Conservation (phyloP, 2,329 filamentous ascomycete species). For the Apiospora kogelbergensis region DNA sequence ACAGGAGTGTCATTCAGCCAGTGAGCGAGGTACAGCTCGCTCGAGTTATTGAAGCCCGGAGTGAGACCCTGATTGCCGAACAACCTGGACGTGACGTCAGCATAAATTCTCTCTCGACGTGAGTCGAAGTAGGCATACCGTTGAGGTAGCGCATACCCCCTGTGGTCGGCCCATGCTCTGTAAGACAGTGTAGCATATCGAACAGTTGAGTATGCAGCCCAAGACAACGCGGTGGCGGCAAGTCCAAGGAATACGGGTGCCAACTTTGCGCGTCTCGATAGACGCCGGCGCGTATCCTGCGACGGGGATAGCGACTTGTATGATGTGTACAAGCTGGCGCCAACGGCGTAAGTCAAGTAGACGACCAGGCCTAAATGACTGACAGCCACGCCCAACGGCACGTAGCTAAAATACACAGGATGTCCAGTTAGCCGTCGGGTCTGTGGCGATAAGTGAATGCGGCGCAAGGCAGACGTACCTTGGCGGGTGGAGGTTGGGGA, state of each 20-base stretch:
- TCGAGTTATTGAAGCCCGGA: slow-evolving; percentile 28
- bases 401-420: slow-evolving; percentile 25
- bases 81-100: slow-evolving; percentile 19
- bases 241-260: slow-evolving; percentile 34
- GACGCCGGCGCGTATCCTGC: slow-evolving; percentile 36
- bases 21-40: slow-evolving; percentile 39
- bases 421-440: not conserved
- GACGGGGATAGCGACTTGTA: slow-evolving; percentile 34
- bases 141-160: slow-evolving; percentile 30
- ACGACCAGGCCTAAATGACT: slow-evolving; percentile 28
- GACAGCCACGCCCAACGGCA: slow-evolving; percentile 29
- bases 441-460: not conserved
- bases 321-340: slow-evolving; percentile 34
- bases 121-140: slow-evolving; percentile 23
- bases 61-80: slow-evolving; percentile 28
- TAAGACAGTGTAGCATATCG: slow-evolving; percentile 36
- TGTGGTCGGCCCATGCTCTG: slow-evolving; percentile 38
- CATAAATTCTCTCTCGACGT: not conserved
- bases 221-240: slow-evolving; percentile 27
- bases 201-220: slow-evolving; percentile 30
- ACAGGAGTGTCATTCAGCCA: slow-evolving; percentile 57
- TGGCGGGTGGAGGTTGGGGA: slow-evolving; percentile 27
- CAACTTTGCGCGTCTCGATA: slow-evolving; percentile 32
- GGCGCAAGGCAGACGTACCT: slow-evolving; percentile 20
- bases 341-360: slow-evolving; percentile 34